Evolutionary conservation across 2,329 filamentous ascomycete species (phyloP).

Genomic region (Hypoxylon sp.): DNA sequence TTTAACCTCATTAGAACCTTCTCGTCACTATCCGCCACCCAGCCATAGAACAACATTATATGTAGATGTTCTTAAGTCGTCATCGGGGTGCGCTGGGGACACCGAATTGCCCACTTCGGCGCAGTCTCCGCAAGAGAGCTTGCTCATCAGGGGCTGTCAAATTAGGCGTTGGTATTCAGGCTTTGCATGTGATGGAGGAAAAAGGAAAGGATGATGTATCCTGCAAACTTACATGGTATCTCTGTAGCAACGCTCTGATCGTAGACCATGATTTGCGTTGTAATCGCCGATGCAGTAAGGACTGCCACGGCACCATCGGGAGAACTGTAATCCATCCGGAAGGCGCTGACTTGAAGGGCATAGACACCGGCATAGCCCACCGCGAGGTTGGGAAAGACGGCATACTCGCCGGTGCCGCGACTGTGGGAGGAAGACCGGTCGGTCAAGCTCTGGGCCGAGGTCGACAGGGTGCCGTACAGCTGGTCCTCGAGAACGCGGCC

Average conservation of each 20-base stretch:
- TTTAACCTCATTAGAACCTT: background rate
- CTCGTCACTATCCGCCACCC: background rate
- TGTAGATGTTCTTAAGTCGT: background rate
- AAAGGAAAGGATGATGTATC: background rate
- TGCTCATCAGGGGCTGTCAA: conserved; percentile 22
- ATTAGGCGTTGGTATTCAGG: background rate
- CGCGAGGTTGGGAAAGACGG: conserved; percentile 37
- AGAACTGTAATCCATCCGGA: conserved; percentile 37
- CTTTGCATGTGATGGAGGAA: no score
- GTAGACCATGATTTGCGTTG: conserved; percentile 33
- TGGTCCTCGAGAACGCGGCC: conserved; percentile 31
- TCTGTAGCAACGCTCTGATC: conserved; percentile 31
- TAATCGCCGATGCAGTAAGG: conserved; percentile 23
- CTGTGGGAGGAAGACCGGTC: conserved; percentile 25
- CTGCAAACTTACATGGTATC: conserved; percentile 34
- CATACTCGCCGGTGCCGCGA: conserved; percentile 25
- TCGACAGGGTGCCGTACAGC: conserved; percentile 35
- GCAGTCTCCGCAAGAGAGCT: conserved; percentile 23
- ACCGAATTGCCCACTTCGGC: conserved; percentile 26
- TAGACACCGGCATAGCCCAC: conserved; percentile 36
- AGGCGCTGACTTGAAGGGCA: conserved; percentile 34
- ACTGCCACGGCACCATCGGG: conserved; percentile 20
- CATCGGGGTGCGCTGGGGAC: conserved; percentile 23
- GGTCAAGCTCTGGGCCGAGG: conserved; percentile 25
- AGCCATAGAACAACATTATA: background rate